Evolutionary conservation across 768 basidiomycete genomes (phyloP).

Genomic region (Tulasnella sp.): DNA sequence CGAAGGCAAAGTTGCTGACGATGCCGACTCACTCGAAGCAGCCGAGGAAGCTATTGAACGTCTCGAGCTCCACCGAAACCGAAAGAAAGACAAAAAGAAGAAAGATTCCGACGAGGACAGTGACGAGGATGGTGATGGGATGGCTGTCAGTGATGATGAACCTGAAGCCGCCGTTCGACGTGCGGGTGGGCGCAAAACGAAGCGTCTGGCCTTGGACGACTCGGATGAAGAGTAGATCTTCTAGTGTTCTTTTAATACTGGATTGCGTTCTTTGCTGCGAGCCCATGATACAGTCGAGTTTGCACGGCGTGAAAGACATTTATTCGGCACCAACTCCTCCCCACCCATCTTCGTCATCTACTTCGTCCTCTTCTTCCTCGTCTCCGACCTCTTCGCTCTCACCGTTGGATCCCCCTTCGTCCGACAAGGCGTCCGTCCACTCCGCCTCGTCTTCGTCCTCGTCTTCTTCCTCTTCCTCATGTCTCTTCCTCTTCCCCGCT

Average conservation of each 20-base stretch:
- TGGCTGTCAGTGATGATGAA: constrained; percentile 62
- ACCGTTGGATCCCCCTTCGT: constrained; percentile 18
- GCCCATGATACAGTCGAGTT: background rate
- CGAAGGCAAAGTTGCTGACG: constrained; percentile 52
- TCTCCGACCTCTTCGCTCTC: constrained; percentile 33
- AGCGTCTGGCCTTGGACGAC: constrained; percentile 29
- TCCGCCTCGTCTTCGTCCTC: constrained; percentile 32
- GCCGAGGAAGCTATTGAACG: constrained; percentile 35
- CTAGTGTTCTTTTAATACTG: constrained; percentile 23
- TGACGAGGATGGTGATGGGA: constrained; percentile 47
- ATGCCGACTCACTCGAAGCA: constrained; percentile 39
- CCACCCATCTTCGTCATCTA: constrained; percentile 28
- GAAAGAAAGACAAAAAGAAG: constrained; percentile 42
- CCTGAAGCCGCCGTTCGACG: constrained; percentile 57
- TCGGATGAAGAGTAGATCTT: constrained; percentile 35
- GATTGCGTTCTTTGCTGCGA: constrained; percentile 1
- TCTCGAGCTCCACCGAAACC: constrained; percentile 37
- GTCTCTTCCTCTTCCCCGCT: constrained; percentile 35
- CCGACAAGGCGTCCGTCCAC: constrained; percentile 31
- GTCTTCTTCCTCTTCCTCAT: constrained; percentile 39
- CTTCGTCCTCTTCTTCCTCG: constrained; percentile 36
- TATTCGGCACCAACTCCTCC: background rate
- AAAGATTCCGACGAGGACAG: constrained; percentile 38
- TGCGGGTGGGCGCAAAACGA: constrained; percentile 43
- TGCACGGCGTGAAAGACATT: constrained; percentile 1